phyloP scores from a whole-genome alignment of 768 basidiomycete genomes.

The Trametes coccinea region DNA sequence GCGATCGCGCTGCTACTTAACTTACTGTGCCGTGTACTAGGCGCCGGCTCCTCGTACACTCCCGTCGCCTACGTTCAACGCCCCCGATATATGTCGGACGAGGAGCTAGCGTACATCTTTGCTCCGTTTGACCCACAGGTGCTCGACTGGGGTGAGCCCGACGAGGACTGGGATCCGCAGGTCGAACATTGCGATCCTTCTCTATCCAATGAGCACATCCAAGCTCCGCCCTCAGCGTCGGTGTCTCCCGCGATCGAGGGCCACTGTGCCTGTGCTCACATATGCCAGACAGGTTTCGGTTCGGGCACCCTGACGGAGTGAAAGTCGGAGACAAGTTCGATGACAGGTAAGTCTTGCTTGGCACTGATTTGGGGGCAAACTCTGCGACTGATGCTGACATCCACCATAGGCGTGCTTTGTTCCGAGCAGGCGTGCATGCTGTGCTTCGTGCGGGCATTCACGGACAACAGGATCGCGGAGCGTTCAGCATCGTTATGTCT shows the following conservation, averaged over 20 bases:
- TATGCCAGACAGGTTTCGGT: background rate
- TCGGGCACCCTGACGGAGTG: slow-evolving; percentile 1
- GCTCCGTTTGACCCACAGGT: background rate
- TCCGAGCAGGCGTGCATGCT: slow-evolving; percentile 12
- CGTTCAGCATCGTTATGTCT: slow-evolving; percentile 20
- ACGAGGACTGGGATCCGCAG: background rate
- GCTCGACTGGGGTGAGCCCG: background rate
- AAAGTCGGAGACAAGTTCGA: background rate
- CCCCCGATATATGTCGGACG: background rate
- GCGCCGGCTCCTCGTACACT: no score
- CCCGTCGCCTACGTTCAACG: no score
- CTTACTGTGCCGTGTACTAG: no score
- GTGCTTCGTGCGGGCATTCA: slow-evolving; percentile 14
- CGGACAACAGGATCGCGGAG: slow-evolving; percentile 13
- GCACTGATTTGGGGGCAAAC: background rate
- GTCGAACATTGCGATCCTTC: background rate
- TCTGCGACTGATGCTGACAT: background rate
- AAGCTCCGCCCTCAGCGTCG: background rate
- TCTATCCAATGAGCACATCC: background rate
- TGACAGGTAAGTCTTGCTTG: background rate
- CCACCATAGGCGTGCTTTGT: background rate
- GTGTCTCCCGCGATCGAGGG: no score
- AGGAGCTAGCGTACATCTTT: background rate
- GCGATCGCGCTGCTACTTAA: no score
- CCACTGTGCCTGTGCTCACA: background rate